Base-by-base conservation (phyloP, 2,329 filamentous ascomycete species). In the Calonectria pseudoreteaudii region DNA sequence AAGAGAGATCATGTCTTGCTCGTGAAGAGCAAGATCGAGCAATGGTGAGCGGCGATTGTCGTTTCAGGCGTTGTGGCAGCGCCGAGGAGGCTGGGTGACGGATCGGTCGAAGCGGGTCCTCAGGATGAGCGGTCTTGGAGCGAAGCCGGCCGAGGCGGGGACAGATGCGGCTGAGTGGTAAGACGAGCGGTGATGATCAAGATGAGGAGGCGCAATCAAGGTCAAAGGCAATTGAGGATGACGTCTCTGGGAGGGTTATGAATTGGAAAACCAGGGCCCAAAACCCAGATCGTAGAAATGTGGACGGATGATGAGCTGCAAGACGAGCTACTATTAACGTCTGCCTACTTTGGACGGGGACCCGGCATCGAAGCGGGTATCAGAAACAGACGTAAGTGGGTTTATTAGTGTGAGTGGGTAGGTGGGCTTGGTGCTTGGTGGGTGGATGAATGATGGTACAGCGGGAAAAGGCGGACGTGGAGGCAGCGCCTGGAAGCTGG, bases 391-490 rank as follows among this genome's bases (percentile, higher is more conserved):
- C 74, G 34, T 79, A 74, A 77, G 74, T 80, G 77, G 75, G 74
- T 28, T 47, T 58, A 70, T 70, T 73, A 47, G 44, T 47, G 44
- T 47, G 44, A 23, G 44, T 47, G 44, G 44, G 66, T 68, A 71
- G 70, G 78, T 80, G 78, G 78, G 75, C 76, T 79, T 73, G 75
- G 77, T 79, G 78, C 67, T 64, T 75, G 60, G 74, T 72, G 78
- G 78, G 68, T 72, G 77, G 70, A 72, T n/a, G n/a, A n/a, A n/a
- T n/a, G n/a, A n/a, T 76, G 77, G 72, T 66, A 74, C 50, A 60
- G 66, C 75, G 73, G 73, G 77, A 78, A 73, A 75, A 69, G 75
- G 72, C 75, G 71, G 71, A 62, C 68, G 56, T 60, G 76, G 75
- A 73, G 73, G 69, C 56, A 74, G 77, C 75, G 76, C 65, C 31